Evolutionary conservation across 2,329 filamentous ascomycete species (phyloP).

Genomic region (Cylindrodendrum hubeiense): DNA sequence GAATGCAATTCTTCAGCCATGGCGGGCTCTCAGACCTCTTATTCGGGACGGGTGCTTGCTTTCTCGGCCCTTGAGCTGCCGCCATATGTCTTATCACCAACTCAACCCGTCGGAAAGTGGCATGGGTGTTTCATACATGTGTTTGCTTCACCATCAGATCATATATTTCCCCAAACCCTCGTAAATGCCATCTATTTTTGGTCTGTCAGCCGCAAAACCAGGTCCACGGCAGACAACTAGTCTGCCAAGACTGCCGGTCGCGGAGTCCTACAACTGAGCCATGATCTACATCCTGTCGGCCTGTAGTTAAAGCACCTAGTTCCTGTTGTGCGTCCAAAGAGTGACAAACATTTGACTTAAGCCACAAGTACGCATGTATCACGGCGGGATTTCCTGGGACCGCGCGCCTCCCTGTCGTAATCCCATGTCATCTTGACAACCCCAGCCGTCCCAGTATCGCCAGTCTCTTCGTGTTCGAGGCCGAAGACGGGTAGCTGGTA

Average conservation of each 20-base stretch:
- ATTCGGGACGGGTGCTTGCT: neutral
- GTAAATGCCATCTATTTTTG: slow-evolving; percentile 14
- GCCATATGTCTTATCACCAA: neutral
- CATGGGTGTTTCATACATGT: neutral
- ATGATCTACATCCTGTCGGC: slow-evolving; percentile 1
- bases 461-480: neutral
- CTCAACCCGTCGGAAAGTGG: neutral
- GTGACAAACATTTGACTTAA: slow-evolving; percentile 42
- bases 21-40: neutral
- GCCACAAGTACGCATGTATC: slow-evolving; percentile 31
- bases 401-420: slow-evolving; percentile 33
- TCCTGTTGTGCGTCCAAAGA: slow-evolving; percentile 29
- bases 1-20: neutral
- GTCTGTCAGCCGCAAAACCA: neutral
- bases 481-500: neutral
- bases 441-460: neutral
- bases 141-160: neutral
- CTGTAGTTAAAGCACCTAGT: slow-evolving; percentile 6
- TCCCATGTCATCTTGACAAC: slow-evolving; percentile 36
- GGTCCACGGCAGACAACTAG: slow-evolving; percentile 1
- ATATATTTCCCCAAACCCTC: neutral
- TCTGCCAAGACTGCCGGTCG: slow-evolving; percentile 1
- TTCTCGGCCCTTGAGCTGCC: neutral
- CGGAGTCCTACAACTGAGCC: neutral
- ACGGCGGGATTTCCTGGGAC: slow-evolving; percentile 31